Evolutionary conservation across 352 stramenopile species (phyloP).

Genomic region (Globisporangium nagaii): DNA sequence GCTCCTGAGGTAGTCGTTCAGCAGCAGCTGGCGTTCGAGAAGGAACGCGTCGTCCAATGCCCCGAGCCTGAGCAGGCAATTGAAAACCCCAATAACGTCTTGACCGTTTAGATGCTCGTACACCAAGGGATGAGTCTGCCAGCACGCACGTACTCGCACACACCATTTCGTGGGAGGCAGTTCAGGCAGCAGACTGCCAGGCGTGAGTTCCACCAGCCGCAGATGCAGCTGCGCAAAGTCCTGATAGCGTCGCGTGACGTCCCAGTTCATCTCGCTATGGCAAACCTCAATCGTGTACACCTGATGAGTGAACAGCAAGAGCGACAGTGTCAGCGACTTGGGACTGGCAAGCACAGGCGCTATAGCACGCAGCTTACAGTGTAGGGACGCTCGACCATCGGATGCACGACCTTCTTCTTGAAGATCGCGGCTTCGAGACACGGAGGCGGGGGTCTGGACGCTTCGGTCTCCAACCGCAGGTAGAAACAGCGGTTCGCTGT

Average conservation of each 20-base stretch:
- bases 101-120: too few relatives aligned
- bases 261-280: conserved; percentile 34
- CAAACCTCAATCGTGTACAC: conserved; percentile 37
- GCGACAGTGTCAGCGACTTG: neutral
- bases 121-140: too few relatives aligned
- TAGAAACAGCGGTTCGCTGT: neutral
- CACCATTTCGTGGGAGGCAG: conserved; percentile 42
- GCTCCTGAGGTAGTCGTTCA: conserved; percentile 43
- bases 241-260: conserved; percentile 35
- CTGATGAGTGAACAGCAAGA: conserved; percentile 9
- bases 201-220: conserved; percentile 10
- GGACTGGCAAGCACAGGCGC: neutral
- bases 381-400: conserved; percentile 36
- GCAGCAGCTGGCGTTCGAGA: conserved; percentile 19
- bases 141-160: too few relatives aligned
- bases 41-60: conserved; percentile 35
- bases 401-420: conserved; percentile 26
- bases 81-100: too few relatives aligned
- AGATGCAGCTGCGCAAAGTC: conserved; percentile 39
- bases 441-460: neutral
- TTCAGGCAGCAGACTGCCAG: conserved; percentile 13
- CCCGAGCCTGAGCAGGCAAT: conserved; percentile 19
- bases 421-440: conserved; percentile 21
- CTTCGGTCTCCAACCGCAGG: neutral
- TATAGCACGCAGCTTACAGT: conserved; percentile 11